Conservation (phyloP, 176 grass and related monocot species). For the Carex myosuroides region DNA sequence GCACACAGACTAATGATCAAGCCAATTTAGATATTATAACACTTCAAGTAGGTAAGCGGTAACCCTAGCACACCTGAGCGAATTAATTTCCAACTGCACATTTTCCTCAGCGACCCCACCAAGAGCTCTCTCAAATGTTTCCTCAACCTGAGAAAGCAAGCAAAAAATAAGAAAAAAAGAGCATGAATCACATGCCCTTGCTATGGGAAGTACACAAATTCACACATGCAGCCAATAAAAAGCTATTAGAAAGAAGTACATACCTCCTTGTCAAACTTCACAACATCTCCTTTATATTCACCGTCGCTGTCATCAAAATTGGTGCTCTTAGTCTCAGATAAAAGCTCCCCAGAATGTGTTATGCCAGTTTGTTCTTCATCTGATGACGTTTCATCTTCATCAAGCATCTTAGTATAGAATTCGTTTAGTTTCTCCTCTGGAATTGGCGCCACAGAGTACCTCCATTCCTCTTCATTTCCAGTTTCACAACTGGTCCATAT, state of each 20-base stretch:
- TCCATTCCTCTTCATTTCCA: slow-evolving; percentile 75
- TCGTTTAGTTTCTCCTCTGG: slow-evolving; percentile 64
- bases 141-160: slow-evolving; percentile 65
- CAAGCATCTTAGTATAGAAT: slow-evolving; percentile 31
- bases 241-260: not conserved
- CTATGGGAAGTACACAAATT: not conserved
- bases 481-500: slow-evolving; percentile 66
- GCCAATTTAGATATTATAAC: not conserved
- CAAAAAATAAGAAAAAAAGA: slow-evolving; percentile 13
- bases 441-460: slow-evolving; percentile 78
- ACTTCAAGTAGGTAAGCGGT: not conserved
- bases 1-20: not conserved
- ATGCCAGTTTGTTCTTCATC: slow-evolving; percentile 32
- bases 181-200: not conserved
- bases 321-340: slow-evolving; percentile 24
- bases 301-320: slow-evolving; percentile 35
- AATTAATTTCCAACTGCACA: slow-evolving; percentile 94
- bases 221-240: not conserved
- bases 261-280: slow-evolving; percentile 94
- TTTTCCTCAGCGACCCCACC: slow-evolving; percentile 65
- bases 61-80: slow-evolving; percentile 48
- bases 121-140: slow-evolving; percentile 74
- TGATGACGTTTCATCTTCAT: slow-evolving; percentile 38
- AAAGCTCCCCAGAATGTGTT: slow-evolving; percentile 33
- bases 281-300: slow-evolving; percentile 45